Percentiles rank a stretch among this genome's conserved stretches.
Conservation (phyloP, 352 stramenopile genomes). For the Globisporangium heterothallicum region DNA sequence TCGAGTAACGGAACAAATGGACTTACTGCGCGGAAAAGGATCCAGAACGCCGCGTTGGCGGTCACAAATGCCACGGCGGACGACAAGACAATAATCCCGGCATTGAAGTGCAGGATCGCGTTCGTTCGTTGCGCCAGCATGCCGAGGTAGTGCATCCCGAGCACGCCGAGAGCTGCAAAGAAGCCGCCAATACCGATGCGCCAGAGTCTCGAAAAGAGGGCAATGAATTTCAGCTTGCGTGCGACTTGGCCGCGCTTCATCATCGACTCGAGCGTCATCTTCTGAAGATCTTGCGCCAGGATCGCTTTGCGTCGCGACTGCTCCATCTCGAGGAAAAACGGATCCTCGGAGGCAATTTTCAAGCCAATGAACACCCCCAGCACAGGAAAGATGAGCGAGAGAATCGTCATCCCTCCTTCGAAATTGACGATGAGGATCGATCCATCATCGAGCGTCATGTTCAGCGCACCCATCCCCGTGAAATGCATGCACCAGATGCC, state of each 20-base stretch:
- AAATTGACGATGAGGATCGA: conserved; percentile 40
- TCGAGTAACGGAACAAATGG: background rate
- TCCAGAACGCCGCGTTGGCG: conserved; percentile 62
- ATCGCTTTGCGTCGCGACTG: conserved; percentile 29
- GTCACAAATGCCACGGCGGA: conserved; percentile 51
- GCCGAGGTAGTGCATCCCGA: conserved; percentile 73
- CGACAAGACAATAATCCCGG: conserved; percentile 38
- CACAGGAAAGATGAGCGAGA: conserved; percentile 53
- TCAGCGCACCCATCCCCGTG: conserved; percentile 57
- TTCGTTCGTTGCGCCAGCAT: conserved; percentile 61
- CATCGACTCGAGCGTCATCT: conserved; percentile 36
- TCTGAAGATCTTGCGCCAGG: conserved; percentile 27
- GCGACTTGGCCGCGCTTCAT: conserved; percentile 42
- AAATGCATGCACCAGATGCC: conserved; percentile 78
- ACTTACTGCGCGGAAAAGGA: conserved; percentile 52
- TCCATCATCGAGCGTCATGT: conserved; percentile 27
- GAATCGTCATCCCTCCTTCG: conserved; percentile 42
- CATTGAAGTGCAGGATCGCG: conserved; percentile 29
- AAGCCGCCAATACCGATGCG: conserved; percentile 42
- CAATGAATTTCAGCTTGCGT: conserved; percentile 48
- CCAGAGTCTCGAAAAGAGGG: conserved; percentile 51
- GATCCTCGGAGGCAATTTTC: conserved; percentile 45
- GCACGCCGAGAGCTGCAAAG: conserved; percentile 50
- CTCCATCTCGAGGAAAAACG: conserved; percentile 62
- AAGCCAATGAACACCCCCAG: conserved; percentile 51